Conservation (phyloP, 257 asterid genomes). For the Petunia axillaris region DNA sequence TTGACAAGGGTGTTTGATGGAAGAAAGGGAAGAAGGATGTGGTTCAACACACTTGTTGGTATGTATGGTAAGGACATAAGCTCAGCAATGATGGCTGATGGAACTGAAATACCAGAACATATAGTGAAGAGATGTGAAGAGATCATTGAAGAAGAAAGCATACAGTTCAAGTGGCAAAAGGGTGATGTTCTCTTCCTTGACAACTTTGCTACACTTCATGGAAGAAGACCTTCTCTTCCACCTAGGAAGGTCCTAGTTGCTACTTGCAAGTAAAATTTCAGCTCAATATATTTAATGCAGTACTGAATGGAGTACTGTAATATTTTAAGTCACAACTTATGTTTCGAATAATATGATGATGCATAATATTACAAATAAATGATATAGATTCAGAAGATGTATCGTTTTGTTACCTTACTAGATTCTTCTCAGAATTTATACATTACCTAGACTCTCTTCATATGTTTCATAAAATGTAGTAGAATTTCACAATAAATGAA, state of each 20-base stretch:
- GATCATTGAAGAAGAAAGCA: conserved; percentile 89
- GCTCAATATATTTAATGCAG: too few species aligned
- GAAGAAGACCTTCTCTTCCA: conserved; percentile 77
- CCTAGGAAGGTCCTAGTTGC: conserved; percentile 84
- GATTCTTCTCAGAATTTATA: neutral
- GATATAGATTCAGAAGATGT: neutral
- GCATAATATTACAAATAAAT: too few species aligned
- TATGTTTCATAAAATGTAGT: conserved; percentile 13
- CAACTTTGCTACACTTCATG: conserved; percentile 73
- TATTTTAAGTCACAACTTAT: too few species aligned
- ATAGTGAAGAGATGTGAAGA: conserved; percentile 74
- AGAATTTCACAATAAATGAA: neutral
- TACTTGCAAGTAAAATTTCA: conserved; percentile 55
- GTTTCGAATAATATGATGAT: too few species aligned
- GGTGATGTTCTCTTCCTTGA: conserved; percentile 79
- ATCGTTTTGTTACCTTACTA: neutral
- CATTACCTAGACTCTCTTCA: neutral
- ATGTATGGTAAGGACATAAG: conserved; percentile 87
- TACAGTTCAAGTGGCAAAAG: conserved; percentile 86
- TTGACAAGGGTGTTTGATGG: conserved; percentile 74
- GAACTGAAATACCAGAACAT: conserved; percentile 55
- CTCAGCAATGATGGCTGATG: conserved; percentile 80
- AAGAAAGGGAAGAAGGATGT: conserved; percentile 77
- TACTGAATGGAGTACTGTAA: too few species aligned
- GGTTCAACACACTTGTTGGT: conserved; percentile 86